Conservation (phyloP, 1,284 basidiomycete species). For the Erythrobasidium hasegawianum region DNA sequence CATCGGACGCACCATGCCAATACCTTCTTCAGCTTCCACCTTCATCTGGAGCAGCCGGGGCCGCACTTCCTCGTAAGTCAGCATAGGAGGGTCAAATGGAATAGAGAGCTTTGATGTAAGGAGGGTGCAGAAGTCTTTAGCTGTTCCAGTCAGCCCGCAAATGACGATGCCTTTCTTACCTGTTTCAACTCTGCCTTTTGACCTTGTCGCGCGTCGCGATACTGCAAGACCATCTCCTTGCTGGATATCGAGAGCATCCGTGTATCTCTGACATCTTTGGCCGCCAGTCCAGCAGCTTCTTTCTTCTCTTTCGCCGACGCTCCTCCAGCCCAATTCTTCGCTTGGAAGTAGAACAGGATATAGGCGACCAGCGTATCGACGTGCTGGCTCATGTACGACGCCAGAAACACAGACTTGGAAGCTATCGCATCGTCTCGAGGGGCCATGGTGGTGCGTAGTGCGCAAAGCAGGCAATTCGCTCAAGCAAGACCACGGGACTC, state of each 20-base stretch:
- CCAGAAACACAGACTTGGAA: constrained; percentile 66
- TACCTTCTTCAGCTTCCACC: constrained; percentile 63
- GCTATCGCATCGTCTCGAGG: constrained; percentile 55
- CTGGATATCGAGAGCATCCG: constrained; percentile 52
- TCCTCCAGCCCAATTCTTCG: constrained; percentile 2
- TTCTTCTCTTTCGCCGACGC: constrained; percentile 56
- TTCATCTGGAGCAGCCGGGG: constrained; percentile 70
- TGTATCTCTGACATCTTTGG: constrained; percentile 63
- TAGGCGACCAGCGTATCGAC: constrained; percentile 61
- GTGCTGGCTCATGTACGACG: constrained; percentile 75
- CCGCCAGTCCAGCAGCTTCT: constrained; percentile 56
- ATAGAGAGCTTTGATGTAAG: constrained; percentile 53
- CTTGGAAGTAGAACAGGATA: constrained; percentile 33
- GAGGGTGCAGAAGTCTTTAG: neutral
- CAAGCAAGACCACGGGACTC: too few relatives aligned
- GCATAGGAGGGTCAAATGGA: constrained; percentile 63
- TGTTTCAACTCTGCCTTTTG: constrained; percentile 49
- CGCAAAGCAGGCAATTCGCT: neutral
- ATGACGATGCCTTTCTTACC: constrained; percentile 5
- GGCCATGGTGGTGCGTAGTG: neutral
- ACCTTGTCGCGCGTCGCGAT: constrained; percentile 53
- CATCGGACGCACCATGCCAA: constrained; percentile 80
- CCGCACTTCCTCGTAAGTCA: constrained; percentile 71
- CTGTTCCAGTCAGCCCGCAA: neutral
- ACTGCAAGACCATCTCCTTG: constrained; percentile 63